Conservation (phyloP, 108 stramenopile genomes). For the Skeletonema tropicum region DNA sequence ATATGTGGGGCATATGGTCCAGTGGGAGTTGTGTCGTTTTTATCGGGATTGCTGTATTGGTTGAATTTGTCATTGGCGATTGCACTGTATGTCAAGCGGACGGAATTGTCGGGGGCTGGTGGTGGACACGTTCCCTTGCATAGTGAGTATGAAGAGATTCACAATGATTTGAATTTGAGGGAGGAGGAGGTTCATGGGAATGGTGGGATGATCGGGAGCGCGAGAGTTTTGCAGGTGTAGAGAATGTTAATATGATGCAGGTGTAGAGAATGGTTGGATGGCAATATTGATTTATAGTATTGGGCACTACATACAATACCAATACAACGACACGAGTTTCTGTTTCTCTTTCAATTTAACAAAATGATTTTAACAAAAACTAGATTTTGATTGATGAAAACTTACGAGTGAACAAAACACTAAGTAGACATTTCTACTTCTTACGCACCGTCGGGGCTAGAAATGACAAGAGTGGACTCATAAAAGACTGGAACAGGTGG, state of each 20-base stretch:
- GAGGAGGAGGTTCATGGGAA: neutral
- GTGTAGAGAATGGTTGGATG: no score
- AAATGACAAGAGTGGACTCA: slow-evolving; percentile 84
- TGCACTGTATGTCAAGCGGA: slow-evolving; percentile 1
- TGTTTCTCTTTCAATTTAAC: no score
- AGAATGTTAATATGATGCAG: no score
- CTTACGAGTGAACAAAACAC: no score
- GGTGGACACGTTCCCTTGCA: neutral
- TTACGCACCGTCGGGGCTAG: slow-evolving; percentile 71
- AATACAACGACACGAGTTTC: no score
- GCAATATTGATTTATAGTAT: no score
- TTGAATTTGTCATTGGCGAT: slow-evolving; percentile 18
- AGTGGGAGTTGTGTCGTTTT: slow-evolving; percentile 20
- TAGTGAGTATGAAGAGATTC: slow-evolving; percentile 14
- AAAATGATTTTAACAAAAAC: no score
- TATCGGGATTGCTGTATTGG: slow-evolving; percentile 20
- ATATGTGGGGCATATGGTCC: slow-evolving; percentile 19
- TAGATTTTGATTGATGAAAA: no score
- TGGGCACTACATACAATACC: no score
- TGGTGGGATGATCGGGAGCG: no score
- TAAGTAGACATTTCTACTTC: neutral
- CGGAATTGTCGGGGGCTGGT: slow-evolving; percentile 8
- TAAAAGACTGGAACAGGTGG: slow-evolving; percentile 85
- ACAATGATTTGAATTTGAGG: neutral
- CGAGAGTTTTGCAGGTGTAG: neutral